Evolutionary conservation across 2,329 filamentous ascomycete genomes (phyloP).

Genomic region (Scleromitrula shiraiana): DNA sequence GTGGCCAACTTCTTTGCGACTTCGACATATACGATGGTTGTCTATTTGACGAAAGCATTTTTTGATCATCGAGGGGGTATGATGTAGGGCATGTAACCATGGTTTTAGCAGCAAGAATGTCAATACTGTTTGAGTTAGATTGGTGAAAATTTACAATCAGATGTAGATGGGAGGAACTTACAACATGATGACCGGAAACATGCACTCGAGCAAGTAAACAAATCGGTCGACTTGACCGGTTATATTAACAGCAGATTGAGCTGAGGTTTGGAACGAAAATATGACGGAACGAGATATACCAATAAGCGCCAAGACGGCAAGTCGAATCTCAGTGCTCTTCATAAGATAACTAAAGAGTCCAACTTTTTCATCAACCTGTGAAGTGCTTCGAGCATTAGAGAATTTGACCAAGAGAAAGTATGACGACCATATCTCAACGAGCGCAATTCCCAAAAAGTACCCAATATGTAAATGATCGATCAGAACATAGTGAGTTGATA

Average conservation of each 20-base stretch:
- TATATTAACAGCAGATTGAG: conserved; percentile 32
- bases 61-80: not conserved
- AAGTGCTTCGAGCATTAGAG: conserved; percentile 27
- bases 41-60: not conserved
- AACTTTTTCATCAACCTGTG: conserved; percentile 26
- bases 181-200: conserved; percentile 37
- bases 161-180: no score
- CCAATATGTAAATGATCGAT: conserved; percentile 35
- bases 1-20: not conserved
- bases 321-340: conserved; percentile 34
- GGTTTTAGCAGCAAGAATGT: conserved; percentile 15
- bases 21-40: not conserved
- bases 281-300: conserved; percentile 35
- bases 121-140: conserved; percentile 9
- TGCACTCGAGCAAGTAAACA: conserved; percentile 35
- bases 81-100: not conserved
- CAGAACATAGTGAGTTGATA: conserved; percentile 10
- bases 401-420: conserved; percentile 35
- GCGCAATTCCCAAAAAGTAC: conserved; percentile 36
- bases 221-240: conserved; percentile 36
- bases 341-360: conserved; percentile 35
- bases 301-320: conserved; percentile 33
- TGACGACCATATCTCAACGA: conserved; percentile 34
- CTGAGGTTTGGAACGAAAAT: conserved; percentile 33
- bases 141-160: conserved; percentile 31